These are phyloP conservation scores for Stygiomarasmius scandens DNA, from an alignment of 1,284 basidiomycete genomes.

Conservation along the genomic window DNA sequence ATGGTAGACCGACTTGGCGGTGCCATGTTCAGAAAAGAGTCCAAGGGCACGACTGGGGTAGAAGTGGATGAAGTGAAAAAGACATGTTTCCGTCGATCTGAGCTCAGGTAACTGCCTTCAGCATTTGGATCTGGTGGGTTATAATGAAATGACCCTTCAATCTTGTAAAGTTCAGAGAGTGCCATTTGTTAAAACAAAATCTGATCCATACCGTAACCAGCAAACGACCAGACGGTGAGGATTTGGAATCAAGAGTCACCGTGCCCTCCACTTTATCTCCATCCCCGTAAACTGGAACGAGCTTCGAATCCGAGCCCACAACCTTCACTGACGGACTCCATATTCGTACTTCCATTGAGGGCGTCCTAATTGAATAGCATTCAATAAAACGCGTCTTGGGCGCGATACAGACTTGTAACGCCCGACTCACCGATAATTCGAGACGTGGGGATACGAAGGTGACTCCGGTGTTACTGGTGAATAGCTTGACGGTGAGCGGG, in stretches of 20 bases:
- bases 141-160: constrained; percentile 67
- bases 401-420: background rate
- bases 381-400: constrained; percentile 6
- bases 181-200: constrained; percentile 9
- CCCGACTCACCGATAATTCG: constrained; percentile 44
- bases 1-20: constrained; percentile 21
- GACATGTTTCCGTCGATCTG: constrained; percentile 49
- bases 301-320: constrained; percentile 33
- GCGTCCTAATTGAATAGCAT: constrained; percentile 41
- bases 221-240: constrained; percentile 55
- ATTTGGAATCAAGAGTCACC: constrained; percentile 55
- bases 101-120: background rate
- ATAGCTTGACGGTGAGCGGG: constrained; percentile 22
- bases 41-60: constrained; percentile 46
- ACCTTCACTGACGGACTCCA: constrained; percentile 61
- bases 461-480: constrained; percentile 21
- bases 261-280: constrained; percentile 62
- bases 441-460: constrained; percentile 40
- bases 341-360: constrained; percentile 59
- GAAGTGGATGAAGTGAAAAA: constrained; percentile 58
- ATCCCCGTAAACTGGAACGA: constrained; percentile 60
- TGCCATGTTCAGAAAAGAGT: constrained; percentile 12
- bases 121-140: constrained; percentile 23
- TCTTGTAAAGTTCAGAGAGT: constrained; percentile 38
- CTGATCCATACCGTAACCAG: constrained; percentile 52